Evolutionary conservation across 768 basidiomycete species (phyloP).

Genomic region (Lentinula sp.): DNA sequence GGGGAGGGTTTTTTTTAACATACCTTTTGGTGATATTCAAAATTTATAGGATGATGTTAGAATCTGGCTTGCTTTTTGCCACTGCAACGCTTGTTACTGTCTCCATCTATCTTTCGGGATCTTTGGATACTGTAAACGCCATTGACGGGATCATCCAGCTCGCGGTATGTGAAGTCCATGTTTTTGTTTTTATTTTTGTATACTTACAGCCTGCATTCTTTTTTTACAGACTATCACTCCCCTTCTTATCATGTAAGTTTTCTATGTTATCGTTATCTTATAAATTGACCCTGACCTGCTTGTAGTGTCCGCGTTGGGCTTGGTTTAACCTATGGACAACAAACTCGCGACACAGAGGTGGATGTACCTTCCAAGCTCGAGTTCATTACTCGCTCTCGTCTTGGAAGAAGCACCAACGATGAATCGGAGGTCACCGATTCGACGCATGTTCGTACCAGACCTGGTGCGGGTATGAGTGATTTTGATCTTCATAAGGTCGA

Average conservation of each 20-base stretch:
- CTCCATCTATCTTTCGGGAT: not conserved
- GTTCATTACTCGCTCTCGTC: not conserved
- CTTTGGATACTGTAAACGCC: slow-evolving; percentile 2
- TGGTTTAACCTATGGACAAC: not conserved
- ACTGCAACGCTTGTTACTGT: slow-evolving; percentile 3
- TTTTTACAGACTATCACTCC: slow-evolving; percentile 2
- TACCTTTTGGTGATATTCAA: not conserved
- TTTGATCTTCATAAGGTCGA: not conserved
- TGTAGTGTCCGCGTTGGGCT: slow-evolving; percentile 5
- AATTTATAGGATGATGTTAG: not conserved
- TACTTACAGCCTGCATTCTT: not conserved
- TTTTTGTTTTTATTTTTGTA: not conserved
- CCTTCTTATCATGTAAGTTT: slow-evolving; percentile 4
- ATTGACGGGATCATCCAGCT: slow-evolving; percentile 5
- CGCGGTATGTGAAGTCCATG: not conserved
- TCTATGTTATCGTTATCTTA: not conserved
- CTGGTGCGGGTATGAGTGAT: not conserved
- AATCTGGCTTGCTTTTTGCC: slow-evolving; percentile 4
- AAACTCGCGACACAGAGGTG: not conserved
- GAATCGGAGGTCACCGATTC: not conserved
- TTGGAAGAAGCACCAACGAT: not conserved
- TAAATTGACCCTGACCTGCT: not conserved
- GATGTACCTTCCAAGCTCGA: not conserved
- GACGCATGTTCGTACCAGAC: not conserved
- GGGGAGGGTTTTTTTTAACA: not conserved